A percentile compares a stretch with the other conserved stretches of the same genome.
phyloP scores from a whole-genome alignment of 495 filamentous ascomycete genomes.

The Penicillium taxi region DNA sequence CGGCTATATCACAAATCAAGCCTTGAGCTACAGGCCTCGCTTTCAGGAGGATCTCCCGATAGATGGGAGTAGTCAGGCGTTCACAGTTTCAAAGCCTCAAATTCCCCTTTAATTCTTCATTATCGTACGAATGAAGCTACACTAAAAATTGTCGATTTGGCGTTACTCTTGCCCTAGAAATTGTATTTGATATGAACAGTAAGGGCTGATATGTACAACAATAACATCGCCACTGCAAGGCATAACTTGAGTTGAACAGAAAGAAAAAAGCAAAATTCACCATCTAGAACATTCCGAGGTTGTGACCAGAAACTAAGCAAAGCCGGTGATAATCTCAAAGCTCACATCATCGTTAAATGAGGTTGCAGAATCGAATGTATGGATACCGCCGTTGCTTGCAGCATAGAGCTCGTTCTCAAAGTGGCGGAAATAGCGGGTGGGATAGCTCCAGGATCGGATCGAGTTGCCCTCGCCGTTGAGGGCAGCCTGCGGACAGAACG shows the following conservation, averaged over 20 bases:
- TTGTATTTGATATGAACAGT: too few species aligned
- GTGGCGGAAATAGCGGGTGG: constrained; percentile 48
- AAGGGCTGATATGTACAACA: too few species aligned
- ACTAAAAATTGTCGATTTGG: too few species aligned
- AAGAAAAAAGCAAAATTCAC: too few species aligned
- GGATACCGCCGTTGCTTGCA: constrained; percentile 46
- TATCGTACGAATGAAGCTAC: too few species aligned
- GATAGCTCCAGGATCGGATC: constrained; percentile 48
- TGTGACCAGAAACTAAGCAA: too few species aligned
- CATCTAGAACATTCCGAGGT: too few species aligned
- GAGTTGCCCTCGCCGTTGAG: constrained; percentile 41
- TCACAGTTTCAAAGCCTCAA: too few species aligned
- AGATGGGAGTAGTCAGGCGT: constrained; percentile 9
- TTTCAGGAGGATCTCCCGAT: constrained; percentile 14
- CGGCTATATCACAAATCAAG: constrained; percentile 17
- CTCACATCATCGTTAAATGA: constrained; percentile 47
- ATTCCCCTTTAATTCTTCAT: too few species aligned
- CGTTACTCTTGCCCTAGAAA: too few species aligned
- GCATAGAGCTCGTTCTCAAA: constrained; percentile 37
- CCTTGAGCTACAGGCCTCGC: constrained; percentile 18
- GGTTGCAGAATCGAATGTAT: constrained; percentile 39
- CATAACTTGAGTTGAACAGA: too few species aligned
- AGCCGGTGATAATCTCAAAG: constrained; percentile 36
- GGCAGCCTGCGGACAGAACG: constrained; percentile 44
- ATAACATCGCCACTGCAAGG: too few species aligned